phyloP scores from a whole-genome alignment of 176 grass and related monocot genomes.

The Eleusine coracana region DNA sequence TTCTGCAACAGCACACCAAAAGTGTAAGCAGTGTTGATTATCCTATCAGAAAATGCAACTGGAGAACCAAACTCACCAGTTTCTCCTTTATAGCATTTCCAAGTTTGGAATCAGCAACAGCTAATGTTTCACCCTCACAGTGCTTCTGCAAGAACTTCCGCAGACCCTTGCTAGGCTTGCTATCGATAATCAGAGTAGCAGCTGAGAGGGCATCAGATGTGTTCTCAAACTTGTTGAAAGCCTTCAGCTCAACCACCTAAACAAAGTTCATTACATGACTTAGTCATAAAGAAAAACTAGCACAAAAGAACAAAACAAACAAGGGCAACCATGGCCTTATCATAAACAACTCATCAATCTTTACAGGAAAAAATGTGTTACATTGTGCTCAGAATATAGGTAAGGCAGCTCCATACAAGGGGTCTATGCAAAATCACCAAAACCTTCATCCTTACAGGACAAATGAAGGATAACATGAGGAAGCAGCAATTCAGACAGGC shows the following conservation, averaged over 20 bases:
- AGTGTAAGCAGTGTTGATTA: neutral
- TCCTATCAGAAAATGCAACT: neutral
- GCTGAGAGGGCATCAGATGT: slow-evolving; percentile 86
- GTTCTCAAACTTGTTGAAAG: slow-evolving; percentile 96
- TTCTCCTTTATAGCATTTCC: slow-evolving; percentile 91
- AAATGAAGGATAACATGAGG: neutral
- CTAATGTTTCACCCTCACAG: slow-evolving; percentile 84
- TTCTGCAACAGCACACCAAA: slow-evolving; percentile 50
- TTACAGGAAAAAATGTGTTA: neutral
- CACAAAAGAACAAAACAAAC: neutral
- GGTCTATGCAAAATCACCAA: neutral
- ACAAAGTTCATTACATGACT: neutral
- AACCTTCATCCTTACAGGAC: neutral
- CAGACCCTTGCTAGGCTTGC: slow-evolving; percentile 90
- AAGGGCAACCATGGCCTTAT: neutral
- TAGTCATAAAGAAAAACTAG: neutral
- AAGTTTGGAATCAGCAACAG: slow-evolving; percentile 89
- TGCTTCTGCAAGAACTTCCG: slow-evolving; percentile 82
- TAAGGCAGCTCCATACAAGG: neutral
- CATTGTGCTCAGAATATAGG: neutral
- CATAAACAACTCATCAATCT: neutral
- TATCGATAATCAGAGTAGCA: slow-evolving; percentile 79
- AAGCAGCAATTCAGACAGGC: neutral
- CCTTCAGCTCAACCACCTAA: slow-evolving; percentile 93
- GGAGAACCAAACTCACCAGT: slow-evolving; percentile 45